Conservation (phyloP, 2,329 filamentous ascomycete genomes). For the Canariomyces notabilis region DNA sequence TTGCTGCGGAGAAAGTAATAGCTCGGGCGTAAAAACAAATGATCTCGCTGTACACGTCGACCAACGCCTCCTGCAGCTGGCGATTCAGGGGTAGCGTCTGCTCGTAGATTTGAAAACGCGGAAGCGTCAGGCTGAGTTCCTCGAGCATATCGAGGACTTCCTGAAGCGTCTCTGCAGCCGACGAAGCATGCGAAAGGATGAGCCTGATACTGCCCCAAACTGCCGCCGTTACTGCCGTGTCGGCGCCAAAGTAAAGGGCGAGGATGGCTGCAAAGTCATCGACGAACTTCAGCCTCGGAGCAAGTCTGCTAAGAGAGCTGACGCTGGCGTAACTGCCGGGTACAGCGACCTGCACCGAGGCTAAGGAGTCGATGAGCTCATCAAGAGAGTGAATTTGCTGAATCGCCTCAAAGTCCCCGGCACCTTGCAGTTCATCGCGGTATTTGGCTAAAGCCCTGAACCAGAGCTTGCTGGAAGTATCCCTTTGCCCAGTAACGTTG, state of each 20-base stretch:
- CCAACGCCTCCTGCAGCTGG: background rate
- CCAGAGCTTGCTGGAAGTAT: no score
- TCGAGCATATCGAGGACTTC: background rate
- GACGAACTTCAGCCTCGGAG: background rate
- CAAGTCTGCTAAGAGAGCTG: background rate
- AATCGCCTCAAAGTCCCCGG: background rate
- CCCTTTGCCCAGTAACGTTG: no score
- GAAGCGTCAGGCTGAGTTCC: background rate
- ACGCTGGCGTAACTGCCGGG: background rate
- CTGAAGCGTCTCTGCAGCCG: background rate
- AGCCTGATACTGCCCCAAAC: background rate
- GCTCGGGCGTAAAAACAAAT: background rate
- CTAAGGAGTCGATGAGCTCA: background rate
- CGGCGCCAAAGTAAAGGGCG: background rate
- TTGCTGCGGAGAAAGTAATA: background rate
- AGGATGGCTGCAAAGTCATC: background rate
- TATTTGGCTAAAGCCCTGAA: background rate
- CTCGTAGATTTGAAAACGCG: background rate
- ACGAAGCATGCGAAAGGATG: background rate
- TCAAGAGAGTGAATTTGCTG: background rate
- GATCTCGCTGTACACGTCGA: background rate
- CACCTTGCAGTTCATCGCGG: background rate
- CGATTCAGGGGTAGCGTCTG: background rate
- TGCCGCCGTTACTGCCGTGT: background rate
- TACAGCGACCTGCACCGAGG: background rate